phyloP scores from a whole-genome alignment of 2,329 filamentous ascomycete species.

The Ophiosphaerella herpotricha region DNA sequence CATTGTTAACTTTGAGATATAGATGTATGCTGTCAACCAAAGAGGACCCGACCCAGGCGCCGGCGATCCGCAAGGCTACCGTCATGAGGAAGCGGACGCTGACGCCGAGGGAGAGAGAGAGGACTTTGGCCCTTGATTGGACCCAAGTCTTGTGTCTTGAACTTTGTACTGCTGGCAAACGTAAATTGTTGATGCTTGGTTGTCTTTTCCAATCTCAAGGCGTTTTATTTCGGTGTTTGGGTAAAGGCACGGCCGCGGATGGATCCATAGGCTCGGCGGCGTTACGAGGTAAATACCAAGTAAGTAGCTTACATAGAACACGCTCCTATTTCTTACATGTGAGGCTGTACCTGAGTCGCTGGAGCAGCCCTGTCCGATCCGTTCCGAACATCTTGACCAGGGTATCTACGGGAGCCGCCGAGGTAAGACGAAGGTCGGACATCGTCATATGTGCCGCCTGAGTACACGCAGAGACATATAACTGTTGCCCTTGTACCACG shows the following conservation, averaged over 20 bases:
- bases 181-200: neutral
- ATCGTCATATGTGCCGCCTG: constrained; percentile 16
- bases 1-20: constrained; percentile 11
- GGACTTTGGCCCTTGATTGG: constrained; percentile 39
- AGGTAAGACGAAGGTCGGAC: constrained; percentile 23
- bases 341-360: constrained; percentile 1
- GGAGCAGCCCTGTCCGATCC: constrained; percentile 14
- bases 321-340: constrained; percentile 1
- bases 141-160: neutral
- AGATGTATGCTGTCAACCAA: constrained; percentile 48
- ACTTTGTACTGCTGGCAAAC: constrained; percentile 1
- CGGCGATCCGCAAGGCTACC: constrained; percentile 45
- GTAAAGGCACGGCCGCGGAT: constrained; percentile 43
- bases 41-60: constrained; percentile 45
- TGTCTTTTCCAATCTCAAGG: neutral
- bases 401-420: constrained; percentile 18
- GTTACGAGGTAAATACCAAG: constrained; percentile 34
- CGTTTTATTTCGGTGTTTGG: constrained; percentile 25
- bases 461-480: neutral
- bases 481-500: neutral
- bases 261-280: constrained; percentile 25
- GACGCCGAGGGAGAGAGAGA: constrained; percentile 48
- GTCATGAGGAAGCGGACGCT: constrained; percentile 45
- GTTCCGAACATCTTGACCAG: constrained; percentile 17
- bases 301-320: constrained; percentile 8